A percentile compares a stretch with the other conserved stretches of the same genome.
phyloP scores from a whole-genome alignment of 1,284 basidiomycete genomes.

The Athelia sp. region DNA sequence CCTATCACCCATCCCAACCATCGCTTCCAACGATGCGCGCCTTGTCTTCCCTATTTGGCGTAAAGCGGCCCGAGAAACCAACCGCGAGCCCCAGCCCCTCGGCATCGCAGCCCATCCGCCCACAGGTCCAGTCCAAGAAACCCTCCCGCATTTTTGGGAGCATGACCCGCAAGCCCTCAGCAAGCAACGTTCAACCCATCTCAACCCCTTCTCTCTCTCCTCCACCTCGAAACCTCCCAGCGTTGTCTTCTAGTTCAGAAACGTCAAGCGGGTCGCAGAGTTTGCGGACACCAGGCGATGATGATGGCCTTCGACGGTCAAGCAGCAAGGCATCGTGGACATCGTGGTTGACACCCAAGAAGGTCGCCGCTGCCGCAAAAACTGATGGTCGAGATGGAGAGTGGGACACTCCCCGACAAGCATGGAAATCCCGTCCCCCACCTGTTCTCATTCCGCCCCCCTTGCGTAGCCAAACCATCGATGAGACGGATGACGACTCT shows the following conservation, averaged over 20 bases:
- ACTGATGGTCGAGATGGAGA: constrained; percentile 9
- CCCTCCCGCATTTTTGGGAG: constrained; percentile 23
- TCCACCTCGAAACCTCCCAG: background rate
- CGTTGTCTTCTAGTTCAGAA: constrained; percentile 28
- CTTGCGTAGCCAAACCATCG: constrained; percentile 11
- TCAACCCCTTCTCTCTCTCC: background rate
- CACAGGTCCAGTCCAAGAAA: background rate
- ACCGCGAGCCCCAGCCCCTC: background rate
- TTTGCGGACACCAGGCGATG: constrained; percentile 58
- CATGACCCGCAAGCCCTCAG: constrained; percentile 7
- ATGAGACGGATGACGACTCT: constrained; percentile 7
- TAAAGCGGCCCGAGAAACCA: background rate
- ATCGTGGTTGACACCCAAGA: constrained; percentile 43
- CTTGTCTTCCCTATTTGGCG: background rate
- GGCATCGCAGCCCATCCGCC: background rate
- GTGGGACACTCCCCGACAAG: constrained; percentile 6
- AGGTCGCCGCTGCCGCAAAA: constrained; percentile 11
- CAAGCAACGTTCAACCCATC: background rate
- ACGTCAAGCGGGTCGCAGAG: constrained; percentile 58
- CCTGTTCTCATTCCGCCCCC: constrained; percentile 14
- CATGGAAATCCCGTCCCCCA: constrained; percentile 11
- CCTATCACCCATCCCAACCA: background rate
- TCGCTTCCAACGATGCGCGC: background rate
- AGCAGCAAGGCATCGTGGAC: constrained; percentile 45
- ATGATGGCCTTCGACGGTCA: constrained; percentile 34